Evolutionary conservation across 768 basidiomycete genomes (phyloP).

Genomic region (Russula earlei): DNA sequence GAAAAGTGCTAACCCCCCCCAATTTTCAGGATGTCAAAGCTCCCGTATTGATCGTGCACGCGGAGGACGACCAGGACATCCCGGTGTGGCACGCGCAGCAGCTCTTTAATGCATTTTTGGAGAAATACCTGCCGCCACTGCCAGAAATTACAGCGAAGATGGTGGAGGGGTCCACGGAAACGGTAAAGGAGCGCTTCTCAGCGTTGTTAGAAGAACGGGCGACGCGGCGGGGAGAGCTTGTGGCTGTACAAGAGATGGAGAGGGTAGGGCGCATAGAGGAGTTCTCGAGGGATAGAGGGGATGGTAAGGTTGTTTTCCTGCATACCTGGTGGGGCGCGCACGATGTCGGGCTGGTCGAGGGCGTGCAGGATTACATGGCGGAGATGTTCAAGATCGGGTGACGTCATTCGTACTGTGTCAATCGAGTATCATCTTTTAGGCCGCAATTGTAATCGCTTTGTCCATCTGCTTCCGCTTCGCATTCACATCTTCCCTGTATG

Average conservation of each 20-base stretch:
- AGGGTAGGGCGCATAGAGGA: slow-evolving; percentile 45
- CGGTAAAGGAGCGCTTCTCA: slow-evolving; percentile 35
- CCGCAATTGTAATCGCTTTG: too few species aligned
- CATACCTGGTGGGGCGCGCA: slow-evolving; percentile 53
- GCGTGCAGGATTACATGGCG: slow-evolving; percentile 51
- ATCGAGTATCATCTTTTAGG: too few species aligned
- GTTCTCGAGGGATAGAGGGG: slow-evolving; percentile 34
- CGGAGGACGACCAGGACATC: slow-evolving; percentile 67
- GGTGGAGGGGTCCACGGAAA: slow-evolving; percentile 26
- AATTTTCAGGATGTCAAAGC: slow-evolving; percentile 48
- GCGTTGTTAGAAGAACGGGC: slow-evolving; percentile 33
- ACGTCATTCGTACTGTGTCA: too few species aligned
- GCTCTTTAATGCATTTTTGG: slow-evolving; percentile 60
- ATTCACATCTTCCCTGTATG: too few species aligned
- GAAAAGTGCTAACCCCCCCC: neutral
- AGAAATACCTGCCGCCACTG: slow-evolving; percentile 42
- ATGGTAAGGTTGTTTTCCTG: slow-evolving; percentile 43
- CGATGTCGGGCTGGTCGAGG: slow-evolving; percentile 51
- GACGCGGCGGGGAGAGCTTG: slow-evolving; percentile 34
- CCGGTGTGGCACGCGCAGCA: slow-evolving; percentile 55
- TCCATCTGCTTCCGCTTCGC: too few species aligned
- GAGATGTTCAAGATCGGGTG: slow-evolving; percentile 22
- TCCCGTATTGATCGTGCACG: slow-evolving; percentile 65
- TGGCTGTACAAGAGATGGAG: slow-evolving; percentile 37
- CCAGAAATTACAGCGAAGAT: slow-evolving; percentile 28